These are phyloP conservation scores for Mrakia hoshinonis DNA, from an alignment of 768 basidiomycete species.

Conservation along the genomic window DNA sequence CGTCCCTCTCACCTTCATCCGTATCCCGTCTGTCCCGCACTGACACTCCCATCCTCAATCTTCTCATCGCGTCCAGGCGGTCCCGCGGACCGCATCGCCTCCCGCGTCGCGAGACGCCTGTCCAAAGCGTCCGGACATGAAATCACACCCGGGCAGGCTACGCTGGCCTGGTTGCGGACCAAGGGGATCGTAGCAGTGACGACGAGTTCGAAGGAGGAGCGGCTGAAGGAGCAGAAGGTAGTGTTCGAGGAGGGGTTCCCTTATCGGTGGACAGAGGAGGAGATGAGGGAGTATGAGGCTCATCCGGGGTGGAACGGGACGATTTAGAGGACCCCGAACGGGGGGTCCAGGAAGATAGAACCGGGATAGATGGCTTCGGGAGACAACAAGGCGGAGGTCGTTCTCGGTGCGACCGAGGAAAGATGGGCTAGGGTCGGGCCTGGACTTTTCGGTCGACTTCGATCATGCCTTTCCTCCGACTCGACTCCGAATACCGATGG, in stretches of 20 bases:
- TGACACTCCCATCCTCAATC: background rate
- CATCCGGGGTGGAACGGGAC: constrained; percentile 1
- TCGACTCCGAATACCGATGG: no score
- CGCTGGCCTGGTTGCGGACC: constrained; percentile 18
- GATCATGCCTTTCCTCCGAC: no score
- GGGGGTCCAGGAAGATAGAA: no score
- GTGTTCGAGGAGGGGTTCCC: constrained; percentile 24
- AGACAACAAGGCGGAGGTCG: no score
- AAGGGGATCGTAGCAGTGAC: constrained; percentile 30
- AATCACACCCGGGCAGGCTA: constrained; percentile 26
- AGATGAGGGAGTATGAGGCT: constrained; percentile 20
- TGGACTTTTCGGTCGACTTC: no score
- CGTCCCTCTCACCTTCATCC: background rate
- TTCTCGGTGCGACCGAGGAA: no score
- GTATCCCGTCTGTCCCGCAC: background rate
- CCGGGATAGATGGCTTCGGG: no score
- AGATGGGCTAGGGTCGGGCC: no score
- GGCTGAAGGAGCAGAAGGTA: constrained; percentile 25
- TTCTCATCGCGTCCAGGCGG: constrained; percentile 6
- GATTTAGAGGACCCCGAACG: background rate
- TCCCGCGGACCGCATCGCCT: constrained; percentile 16
- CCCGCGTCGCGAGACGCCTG: constrained; percentile 8
- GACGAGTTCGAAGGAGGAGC: constrained; percentile 19
- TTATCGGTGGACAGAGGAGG: background rate
- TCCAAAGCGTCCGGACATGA: background rate